These are phyloP conservation scores for Saxophila tyrrhenica DNA, from an alignment of 495 filamentous ascomycete genomes.

Conservation along the genomic window DNA sequence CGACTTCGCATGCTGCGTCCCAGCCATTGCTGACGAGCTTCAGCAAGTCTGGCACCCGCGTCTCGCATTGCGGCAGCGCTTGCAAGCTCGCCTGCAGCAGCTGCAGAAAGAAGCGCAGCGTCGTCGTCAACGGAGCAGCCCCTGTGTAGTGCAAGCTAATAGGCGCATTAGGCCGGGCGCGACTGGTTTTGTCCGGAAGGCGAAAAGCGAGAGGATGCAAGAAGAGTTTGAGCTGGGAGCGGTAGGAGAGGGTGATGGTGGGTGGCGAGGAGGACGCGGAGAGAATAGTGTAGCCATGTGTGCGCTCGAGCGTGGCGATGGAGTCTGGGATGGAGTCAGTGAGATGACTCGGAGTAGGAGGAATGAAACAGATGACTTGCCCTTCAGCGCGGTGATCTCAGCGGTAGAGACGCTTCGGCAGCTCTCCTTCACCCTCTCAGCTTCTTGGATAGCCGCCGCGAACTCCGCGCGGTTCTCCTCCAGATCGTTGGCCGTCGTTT, in stretches of 20 bases:
- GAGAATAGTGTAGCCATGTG: conserved; percentile 67
- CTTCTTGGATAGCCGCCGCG: conserved; percentile 63
- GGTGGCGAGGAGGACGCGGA: conserved; percentile 43
- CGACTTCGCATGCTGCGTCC: conserved; percentile 43
- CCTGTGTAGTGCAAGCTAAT: conserved; percentile 39
- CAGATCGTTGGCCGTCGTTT: conserved; percentile 45
- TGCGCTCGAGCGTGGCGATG: conserved; percentile 54
- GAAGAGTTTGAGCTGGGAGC: conserved; percentile 60
- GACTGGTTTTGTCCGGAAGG: conserved; percentile 6
- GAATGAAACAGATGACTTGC: no score
- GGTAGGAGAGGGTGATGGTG: conserved; percentile 66
- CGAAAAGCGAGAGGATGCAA: conserved; percentile 57
- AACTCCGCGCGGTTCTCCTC: conserved; percentile 56
- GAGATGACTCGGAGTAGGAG: no score
- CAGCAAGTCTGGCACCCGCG: conserved; percentile 44
- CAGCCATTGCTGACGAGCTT: conserved; percentile 44
- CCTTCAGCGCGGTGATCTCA: conserved; percentile 64
- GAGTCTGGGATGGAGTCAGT: conserved; percentile 54
- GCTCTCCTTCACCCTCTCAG: conserved; percentile 73
- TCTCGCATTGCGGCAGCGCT: conserved; percentile 38
- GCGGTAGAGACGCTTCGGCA: conserved; percentile 77
- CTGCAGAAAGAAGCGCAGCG: conserved; percentile 62
- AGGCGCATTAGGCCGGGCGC: conserved; percentile 24
- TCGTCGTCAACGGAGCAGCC: conserved; percentile 33
- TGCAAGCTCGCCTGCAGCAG: conserved; percentile 49